Percentiles rank a stretch among this genome's conserved stretches.
Evolutionary conservation across 805 yeast genomes (phyloP).

Genomic region (Candida schatavii): DNA sequence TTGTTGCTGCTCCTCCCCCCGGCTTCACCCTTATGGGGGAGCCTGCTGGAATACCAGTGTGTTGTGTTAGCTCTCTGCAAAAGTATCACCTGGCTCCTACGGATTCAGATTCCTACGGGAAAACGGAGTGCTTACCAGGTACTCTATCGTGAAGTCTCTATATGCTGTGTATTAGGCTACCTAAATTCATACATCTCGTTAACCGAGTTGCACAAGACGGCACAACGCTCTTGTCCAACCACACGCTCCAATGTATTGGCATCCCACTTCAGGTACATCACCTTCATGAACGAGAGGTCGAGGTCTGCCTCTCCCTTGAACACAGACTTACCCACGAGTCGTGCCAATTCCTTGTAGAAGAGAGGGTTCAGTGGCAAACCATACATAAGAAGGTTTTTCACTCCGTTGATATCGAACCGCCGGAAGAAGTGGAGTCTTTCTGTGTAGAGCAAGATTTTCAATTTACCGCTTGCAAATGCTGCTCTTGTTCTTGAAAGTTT

Average conservation of each 20-base stretch:
- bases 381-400: slow-evolving; percentile 76
- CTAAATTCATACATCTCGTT: slow-evolving; percentile 75
- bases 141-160: too few species aligned
- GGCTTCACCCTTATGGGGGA: too few species aligned
- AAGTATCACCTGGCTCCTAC: too few species aligned
- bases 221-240: slow-evolving; percentile 75
- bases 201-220: slow-evolving; percentile 63
- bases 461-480: slow-evolving; percentile 58
- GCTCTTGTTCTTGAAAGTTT: slow-evolving; percentile 70
- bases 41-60: too few species aligned
- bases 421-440: slow-evolving; percentile 93
- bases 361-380: slow-evolving; percentile 81
- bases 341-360: slow-evolving; percentile 75
- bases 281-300: slow-evolving; percentile 47
- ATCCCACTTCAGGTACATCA: slow-evolving; percentile 77
- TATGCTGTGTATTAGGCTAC: slow-evolving; percentile 8
- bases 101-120: too few species aligned
- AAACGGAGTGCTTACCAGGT: too few species aligned
- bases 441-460: slow-evolving; percentile 78
- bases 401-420: slow-evolving; percentile 81
- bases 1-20: too few species aligned
- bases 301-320: slow-evolving; percentile 51
- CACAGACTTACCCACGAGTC: slow-evolving; percentile 64
- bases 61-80: too few species aligned
- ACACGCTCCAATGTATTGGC: slow-evolving; percentile 73